Conservation (phyloP, 352 stramenopile genomes). For the Stramenopiles sp. region DNA sequence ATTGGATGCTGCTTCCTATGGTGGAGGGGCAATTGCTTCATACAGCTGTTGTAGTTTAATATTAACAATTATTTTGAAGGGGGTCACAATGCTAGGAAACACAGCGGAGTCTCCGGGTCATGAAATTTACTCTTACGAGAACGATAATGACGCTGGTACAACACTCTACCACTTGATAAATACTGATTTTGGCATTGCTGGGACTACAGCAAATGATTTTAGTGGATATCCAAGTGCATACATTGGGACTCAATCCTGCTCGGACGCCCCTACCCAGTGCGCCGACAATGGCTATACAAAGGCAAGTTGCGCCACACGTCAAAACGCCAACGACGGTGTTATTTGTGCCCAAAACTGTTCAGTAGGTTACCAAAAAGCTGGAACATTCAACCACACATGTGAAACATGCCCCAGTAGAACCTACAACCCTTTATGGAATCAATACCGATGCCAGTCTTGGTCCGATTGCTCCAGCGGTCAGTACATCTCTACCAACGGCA, state of each 20-base stretch:
- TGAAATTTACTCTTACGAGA: not conserved
- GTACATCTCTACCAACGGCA: slow-evolving; percentile 12
- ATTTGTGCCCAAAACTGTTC: too few species aligned
- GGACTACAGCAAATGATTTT: not conserved
- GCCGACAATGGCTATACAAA: not conserved
- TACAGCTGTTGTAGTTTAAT: too few species aligned
- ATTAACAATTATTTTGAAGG: not conserved
- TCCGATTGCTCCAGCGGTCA: slow-evolving; percentile 4
- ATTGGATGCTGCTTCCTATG: too few species aligned
- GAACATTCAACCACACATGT: slow-evolving; percentile 12
- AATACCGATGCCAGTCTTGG: slow-evolving; percentile 5
- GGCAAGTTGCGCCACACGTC: not conserved
- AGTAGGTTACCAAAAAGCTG: too few species aligned
- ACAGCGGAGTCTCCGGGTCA: not conserved
- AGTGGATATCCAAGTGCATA: too few species aligned
- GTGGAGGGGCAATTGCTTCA: too few species aligned
- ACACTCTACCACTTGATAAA: not conserved
- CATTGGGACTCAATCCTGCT: too few species aligned
- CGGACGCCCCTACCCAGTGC: not conserved
- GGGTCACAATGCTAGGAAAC: not conserved
- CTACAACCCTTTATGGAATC: slow-evolving; percentile 10
- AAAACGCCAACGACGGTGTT: not conserved
- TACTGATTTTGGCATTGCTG: not conserved
- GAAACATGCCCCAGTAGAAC: not conserved
- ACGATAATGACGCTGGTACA: not conserved